Evolutionary conservation across 768 basidiomycete genomes (phyloP).

Genomic region (Cubamyces sp.): DNA sequence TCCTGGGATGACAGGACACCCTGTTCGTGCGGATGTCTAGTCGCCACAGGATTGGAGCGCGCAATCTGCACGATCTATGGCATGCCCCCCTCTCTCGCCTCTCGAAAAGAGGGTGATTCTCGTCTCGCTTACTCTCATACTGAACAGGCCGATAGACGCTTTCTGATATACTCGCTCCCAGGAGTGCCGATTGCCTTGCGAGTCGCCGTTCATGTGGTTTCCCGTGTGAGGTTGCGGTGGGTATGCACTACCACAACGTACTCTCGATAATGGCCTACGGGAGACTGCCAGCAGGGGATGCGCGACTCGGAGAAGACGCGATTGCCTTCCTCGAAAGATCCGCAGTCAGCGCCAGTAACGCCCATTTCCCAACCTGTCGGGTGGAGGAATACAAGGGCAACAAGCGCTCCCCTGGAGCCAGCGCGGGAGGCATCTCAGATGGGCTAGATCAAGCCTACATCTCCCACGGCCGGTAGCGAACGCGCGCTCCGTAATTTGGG

Average conservation of each 20-base stretch:
- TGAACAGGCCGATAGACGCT: not conserved
- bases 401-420: not conserved
- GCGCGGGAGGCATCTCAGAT: not conserved
- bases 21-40: conserved; percentile 3
- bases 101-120: conserved; percentile 1
- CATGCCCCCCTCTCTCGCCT: not conserved
- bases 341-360: too few relatives aligned
- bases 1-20: conserved; percentile 4
- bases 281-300: too few relatives aligned
- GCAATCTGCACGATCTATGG: not conserved
- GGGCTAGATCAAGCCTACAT: not conserved
- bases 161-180: not conserved
- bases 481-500: not conserved
- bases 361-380: too few relatives aligned
- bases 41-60: not conserved
- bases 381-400: not conserved
- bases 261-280: too few relatives aligned
- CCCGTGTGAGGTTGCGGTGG: too few relatives aligned
- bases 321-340: too few relatives aligned
- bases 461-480: not conserved
- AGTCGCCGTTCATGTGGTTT: too few relatives aligned
- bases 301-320: too few relatives aligned
- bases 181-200: too few relatives aligned
- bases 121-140: not conserved
- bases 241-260: too few relatives aligned